These are phyloP conservation scores for Aspergillus indologenus DNA, from an alignment of 495 filamentous ascomycete species.

Conservation along the genomic window DNA sequence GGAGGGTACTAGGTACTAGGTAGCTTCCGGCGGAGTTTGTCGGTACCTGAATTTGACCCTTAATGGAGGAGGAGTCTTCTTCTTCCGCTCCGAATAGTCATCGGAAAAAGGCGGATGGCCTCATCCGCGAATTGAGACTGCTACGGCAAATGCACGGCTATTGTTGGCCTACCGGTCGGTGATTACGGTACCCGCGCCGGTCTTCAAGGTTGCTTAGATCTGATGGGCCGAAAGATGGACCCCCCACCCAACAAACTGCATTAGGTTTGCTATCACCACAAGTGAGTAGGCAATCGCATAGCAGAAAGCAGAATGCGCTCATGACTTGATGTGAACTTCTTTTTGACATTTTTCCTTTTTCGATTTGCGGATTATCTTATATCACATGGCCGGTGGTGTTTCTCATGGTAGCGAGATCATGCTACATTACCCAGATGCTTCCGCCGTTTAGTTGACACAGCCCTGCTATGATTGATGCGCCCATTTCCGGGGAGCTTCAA, in stretches of 20 bases:
- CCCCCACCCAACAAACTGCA: too few relatives aligned
- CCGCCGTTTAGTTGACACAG: background rate
- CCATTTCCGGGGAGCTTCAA: conserved; percentile 17
- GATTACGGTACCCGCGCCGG: too few relatives aligned
- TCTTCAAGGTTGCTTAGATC: too few relatives aligned
- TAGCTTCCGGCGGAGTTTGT: conserved; percentile 27
- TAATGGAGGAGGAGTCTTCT: conserved; percentile 13
- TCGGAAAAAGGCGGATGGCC: conserved; percentile 29
- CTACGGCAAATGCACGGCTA: conserved; percentile 15
- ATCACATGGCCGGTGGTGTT: conserved; percentile 10
- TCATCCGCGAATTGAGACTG: background rate
- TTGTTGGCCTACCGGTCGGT: conserved; percentile 8
- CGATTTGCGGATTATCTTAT: conserved; percentile 1
- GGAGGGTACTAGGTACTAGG: background rate
- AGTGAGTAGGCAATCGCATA: background rate
- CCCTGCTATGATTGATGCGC: conserved; percentile 17
- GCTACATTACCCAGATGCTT: background rate
- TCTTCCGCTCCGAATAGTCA: conserved; percentile 11
- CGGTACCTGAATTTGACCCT: conserved; percentile 2
- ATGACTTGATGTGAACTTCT: background rate
- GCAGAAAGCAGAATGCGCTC: background rate
- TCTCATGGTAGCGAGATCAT: conserved; percentile 5
- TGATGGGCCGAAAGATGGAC: too few relatives aligned
- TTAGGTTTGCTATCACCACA: background rate
- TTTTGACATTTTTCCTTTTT: conserved; percentile 14